These are phyloP conservation scores for Scytalidium lignicola DNA, from an alignment of 2,329 filamentous ascomycete species.

Conservation along the genomic window DNA sequence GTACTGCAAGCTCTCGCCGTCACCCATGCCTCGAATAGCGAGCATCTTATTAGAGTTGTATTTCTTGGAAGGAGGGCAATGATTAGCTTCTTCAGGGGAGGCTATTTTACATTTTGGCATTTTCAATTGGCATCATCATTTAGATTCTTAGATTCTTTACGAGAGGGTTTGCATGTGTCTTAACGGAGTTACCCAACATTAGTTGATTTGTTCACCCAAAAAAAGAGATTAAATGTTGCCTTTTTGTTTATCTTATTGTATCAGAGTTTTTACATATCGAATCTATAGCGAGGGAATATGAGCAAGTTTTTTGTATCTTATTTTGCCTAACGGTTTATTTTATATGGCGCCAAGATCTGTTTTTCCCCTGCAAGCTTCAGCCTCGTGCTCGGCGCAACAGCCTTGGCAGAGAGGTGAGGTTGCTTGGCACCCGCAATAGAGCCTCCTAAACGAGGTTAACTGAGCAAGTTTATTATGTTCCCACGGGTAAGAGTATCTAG, in stretches of 20 bases:
- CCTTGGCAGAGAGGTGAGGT: background rate
- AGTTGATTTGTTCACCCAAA: no score
- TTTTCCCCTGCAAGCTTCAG: constrained; percentile 1
- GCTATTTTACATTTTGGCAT: background rate
- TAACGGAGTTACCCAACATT: no score
- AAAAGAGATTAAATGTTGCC: no score
- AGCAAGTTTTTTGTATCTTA: constrained; percentile 8
- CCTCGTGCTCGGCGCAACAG: constrained; percentile 1
- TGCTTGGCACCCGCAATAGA: background rate
- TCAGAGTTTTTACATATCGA: no score
- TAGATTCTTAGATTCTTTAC: no score
- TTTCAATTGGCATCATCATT: no score
- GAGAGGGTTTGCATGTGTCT: no score
- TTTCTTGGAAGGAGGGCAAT: constrained; percentile 17
- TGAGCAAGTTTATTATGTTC: background rate
- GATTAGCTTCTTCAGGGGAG: background rate
- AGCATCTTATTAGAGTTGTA: constrained; percentile 25
- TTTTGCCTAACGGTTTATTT: constrained; percentile 5
- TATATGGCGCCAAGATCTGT: constrained; percentile 8
- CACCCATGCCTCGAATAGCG: constrained; percentile 14
- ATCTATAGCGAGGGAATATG: constrained; percentile 8
- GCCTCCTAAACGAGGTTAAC: background rate
- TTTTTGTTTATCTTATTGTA: no score
- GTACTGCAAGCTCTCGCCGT: constrained; percentile 22
- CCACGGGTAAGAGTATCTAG: background rate